Evolutionary conservation across 140 eudicot genomes (phyloP).

Genomic region (Flaveria floridana): DNA sequence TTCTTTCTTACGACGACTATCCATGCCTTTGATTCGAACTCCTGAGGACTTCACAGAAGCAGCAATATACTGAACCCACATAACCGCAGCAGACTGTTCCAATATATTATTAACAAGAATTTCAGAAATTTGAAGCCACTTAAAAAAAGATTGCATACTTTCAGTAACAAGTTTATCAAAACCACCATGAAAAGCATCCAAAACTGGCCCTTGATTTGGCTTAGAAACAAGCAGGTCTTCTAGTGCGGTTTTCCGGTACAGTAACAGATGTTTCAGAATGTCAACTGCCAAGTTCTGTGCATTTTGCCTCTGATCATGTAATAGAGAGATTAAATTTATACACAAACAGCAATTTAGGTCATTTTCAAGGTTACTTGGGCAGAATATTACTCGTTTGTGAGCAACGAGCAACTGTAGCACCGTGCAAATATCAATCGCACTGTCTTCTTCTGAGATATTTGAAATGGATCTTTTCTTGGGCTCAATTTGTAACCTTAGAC

Average conservation of each 20-base stretch:
- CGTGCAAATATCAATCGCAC: slow-evolving; percentile 60
- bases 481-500: slow-evolving; percentile 62
- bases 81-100: slow-evolving; percentile 73
- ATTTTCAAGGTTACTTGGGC: slow-evolving; percentile 82
- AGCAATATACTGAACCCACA: slow-evolving; percentile 84
- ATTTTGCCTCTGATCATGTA: slow-evolving; percentile 61
- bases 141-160: slow-evolving; percentile 55
- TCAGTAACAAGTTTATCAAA: slow-evolving; percentile 84
- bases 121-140: slow-evolving; percentile 76
- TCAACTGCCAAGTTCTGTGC: slow-evolving; percentile 70
- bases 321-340: slow-evolving; percentile 67
- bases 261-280: slow-evolving; percentile 74
- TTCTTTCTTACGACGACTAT: slow-evolving; percentile 81
- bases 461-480: slow-evolving; percentile 38
- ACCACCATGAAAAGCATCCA: slow-evolving; percentile 90
- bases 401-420: slow-evolving; percentile 86
- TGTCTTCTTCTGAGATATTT: slow-evolving; percentile 47
- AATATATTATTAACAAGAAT: slow-evolving; percentile 57
- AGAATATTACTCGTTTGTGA: slow-evolving; percentile 75
- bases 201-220: slow-evolving; percentile 59
- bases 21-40: slow-evolving; percentile 75
- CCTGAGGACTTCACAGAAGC: slow-evolving; percentile 86
- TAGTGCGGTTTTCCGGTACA: slow-evolving; percentile 78
- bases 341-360: slow-evolving; percentile 88
- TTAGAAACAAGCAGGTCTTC: slow-evolving; percentile 82